Percentiles rank a stretch among this genome's conserved stretches.
phyloP scores from a whole-genome alignment of 495 filamentous ascomycete species.

The Bacidia gigantensis region DNA sequence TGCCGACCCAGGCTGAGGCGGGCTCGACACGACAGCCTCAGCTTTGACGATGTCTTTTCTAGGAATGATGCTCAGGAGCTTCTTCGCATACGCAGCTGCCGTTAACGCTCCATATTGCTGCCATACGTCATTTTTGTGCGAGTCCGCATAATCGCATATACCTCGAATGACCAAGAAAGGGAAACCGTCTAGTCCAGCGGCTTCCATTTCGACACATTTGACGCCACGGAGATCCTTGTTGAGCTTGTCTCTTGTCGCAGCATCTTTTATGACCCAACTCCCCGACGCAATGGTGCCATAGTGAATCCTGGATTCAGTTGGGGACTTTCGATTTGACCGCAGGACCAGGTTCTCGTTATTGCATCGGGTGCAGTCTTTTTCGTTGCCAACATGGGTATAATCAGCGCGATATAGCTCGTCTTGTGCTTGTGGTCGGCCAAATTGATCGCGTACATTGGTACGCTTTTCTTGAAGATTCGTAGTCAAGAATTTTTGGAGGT shows the following conservation, averaged over 20 bases:
- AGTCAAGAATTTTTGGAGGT: slow-evolving; percentile 14
- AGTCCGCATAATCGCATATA: slow-evolving; percentile 30
- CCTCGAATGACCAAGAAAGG: slow-evolving; percentile 29
- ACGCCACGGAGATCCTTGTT: slow-evolving; percentile 10
- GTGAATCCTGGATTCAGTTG: slow-evolving; percentile 17
- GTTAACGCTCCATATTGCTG: slow-evolving; percentile 26
- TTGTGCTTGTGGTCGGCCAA: slow-evolving; percentile 8
- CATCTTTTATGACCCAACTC: slow-evolving; percentile 26
- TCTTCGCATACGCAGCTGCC: slow-evolving; percentile 26
- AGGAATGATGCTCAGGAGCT: slow-evolving; percentile 24
- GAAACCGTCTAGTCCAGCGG: slow-evolving; percentile 28
- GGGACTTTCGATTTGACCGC: slow-evolving; percentile 12
- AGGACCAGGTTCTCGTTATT: slow-evolving; percentile 11
- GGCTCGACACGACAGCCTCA: neutral
- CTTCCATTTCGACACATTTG: slow-evolving; percentile 32
- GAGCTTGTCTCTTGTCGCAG: slow-evolving; percentile 20
- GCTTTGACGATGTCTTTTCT: slow-evolving; percentile 43
- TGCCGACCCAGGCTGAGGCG: neutral
- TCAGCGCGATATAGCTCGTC: slow-evolving; percentile 22
- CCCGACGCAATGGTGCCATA: slow-evolving; percentile 26
- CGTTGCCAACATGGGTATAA: slow-evolving; percentile 19
- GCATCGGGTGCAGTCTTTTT: slow-evolving; percentile 9
- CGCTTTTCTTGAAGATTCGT: slow-evolving; percentile 16
- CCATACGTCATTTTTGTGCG: slow-evolving; percentile 26
- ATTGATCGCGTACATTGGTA: slow-evolving; percentile 16